Base-by-base conservation (phyloP, 495 filamentous ascomycete genomes). In the Penicillium psychrofluorescens region DNA sequence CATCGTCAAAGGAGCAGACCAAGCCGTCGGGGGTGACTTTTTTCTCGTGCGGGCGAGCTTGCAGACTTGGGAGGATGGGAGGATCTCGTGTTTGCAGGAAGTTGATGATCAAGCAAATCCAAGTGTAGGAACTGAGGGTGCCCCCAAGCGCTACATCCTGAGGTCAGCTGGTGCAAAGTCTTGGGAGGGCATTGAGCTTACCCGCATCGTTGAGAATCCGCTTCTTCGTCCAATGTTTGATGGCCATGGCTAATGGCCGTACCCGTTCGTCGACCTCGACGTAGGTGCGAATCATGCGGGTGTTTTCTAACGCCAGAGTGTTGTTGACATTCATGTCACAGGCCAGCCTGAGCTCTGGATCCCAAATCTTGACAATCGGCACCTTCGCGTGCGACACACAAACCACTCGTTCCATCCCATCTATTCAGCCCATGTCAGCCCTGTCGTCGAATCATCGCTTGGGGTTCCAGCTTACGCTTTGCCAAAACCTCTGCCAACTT, bases 261-360 rank as follows among this genome's bases (percentile, higher is more conserved):
- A 98, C 88, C 38, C 92, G 78, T 39, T 90, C 78, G 61, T 97
- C 92, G 45, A 95, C 85, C 55, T 94, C 80, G 44, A 97, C 88
- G 68, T 98, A 98, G 0, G 89, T 95, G 61, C 90, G 90, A 53
- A 98, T 89, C 92, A 98, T 95, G 10, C 89, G 83, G 16, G 92
- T 98, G 56, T 98, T 98, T 59, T 96, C 90, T 48, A 98, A 66
- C 1, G 92, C 92, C 36, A 91, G 51, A 2, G 90, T 90, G 50
- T 95, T 98, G 67, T 98, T 98, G 67, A 97, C 89, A 46, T 97
- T 98, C 85, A 98, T 92, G 59, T 98, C 92, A 53, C 89, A 95
- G n/a, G 89, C 85, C 45, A 98, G 71, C 32, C 79, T 68, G 16
- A 95, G 74, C 62, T 95, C 89, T 1, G 92, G 94, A 58, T 98